Evolutionary conservation across 2,329 filamentous ascomycete species (phyloP), one percentile per base, ranked within the genome.

Genomic region (Aspergillus melleus): DNA sequence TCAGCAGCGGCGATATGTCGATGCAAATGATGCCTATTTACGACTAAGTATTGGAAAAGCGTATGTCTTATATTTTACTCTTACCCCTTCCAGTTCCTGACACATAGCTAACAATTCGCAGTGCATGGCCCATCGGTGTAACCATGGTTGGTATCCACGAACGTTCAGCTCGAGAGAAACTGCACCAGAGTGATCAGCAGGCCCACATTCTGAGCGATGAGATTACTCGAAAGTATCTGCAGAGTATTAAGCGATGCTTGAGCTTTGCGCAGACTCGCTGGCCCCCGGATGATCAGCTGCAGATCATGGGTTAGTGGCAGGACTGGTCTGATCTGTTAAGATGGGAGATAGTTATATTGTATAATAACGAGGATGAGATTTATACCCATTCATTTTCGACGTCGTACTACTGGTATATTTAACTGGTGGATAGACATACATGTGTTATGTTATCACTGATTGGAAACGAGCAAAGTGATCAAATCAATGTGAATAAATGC

Each of bases 111-210:
- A 69, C 55, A n/a, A 12, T 8, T 5, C 47, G 36, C 59, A 83
- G 81, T 63, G 95, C 95, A 16, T 99, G 95, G 95, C 95, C 95
- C 24, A 99, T 99, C 71, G 95, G 95, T 78, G 95, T 99, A 44
- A 99, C 95, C 75, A 99, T 98, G 95, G 95, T 99, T 71, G 95
- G 95, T 82, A 99, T 99, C 69, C 95, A 99, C 85, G 95, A 98
- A 82, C 88, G 95, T 72, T 95, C 90, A 66, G 94, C 95, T 20
- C 86, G 95, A 64, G 95, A 99, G 79, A 99, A 99, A 79, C 80
- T 99, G 61, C 93, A 98, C 74, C 87, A 95, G 74, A 84, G 81
- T 61, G 85, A 86, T 64, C 84, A 86, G 66, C 89, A 92, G 70
- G 95, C 94, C 4, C 93, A 99, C 75, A 96, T 98, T 69, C 92